These are phyloP conservation scores for Coprinellus aureogranulatus DNA, from an alignment of 768 basidiomycete genomes.

Conservation along the genomic window DNA sequence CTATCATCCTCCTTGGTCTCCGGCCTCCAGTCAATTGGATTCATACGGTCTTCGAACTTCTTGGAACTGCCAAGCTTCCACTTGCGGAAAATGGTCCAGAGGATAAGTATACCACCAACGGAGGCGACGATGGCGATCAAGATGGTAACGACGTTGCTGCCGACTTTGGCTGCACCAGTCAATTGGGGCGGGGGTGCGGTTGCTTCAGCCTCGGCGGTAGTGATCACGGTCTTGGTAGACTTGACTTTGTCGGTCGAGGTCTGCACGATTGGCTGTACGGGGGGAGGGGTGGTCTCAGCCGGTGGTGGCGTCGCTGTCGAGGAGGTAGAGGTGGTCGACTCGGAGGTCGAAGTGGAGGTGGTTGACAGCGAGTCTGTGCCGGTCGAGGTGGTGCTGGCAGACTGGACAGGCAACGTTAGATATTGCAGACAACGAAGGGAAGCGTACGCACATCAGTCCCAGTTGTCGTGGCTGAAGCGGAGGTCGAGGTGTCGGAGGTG, in stretches of 20 bases:
- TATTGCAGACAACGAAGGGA: not conserved
- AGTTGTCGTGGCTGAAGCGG: not conserved
- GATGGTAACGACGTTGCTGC: constrained; percentile 51
- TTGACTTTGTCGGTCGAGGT: constrained; percentile 16
- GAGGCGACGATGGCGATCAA: constrained; percentile 70
- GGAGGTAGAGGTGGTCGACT: constrained; percentile 10
- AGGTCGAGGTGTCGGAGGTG: constrained; percentile 1
- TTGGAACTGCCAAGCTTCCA: constrained; percentile 84
- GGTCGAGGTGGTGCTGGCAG: constrained; percentile 15
- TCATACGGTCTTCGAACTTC: constrained; percentile 79
- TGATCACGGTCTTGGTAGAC: constrained; percentile 27
- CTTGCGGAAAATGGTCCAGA: constrained; percentile 90
- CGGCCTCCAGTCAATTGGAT: constrained; percentile 74
- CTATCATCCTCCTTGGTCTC: constrained; percentile 40
- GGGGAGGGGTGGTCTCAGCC: constrained; percentile 11
- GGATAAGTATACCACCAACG: constrained; percentile 64
- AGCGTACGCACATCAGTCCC: too few species aligned
- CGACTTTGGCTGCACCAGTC: constrained; percentile 25
- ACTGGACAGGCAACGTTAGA: not conserved
- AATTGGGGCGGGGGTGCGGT: constrained; percentile 27
- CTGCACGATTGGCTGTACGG: constrained; percentile 14
- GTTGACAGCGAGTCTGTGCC: constrained; percentile 7
- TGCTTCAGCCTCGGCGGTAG: constrained; percentile 25
- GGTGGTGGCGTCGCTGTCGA: constrained; percentile 9
- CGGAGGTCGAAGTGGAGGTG: constrained; percentile 4